These are phyloP conservation scores for Gautieria morchelliformis DNA, from an alignment of 768 basidiomycete genomes.

Conservation along the genomic window DNA sequence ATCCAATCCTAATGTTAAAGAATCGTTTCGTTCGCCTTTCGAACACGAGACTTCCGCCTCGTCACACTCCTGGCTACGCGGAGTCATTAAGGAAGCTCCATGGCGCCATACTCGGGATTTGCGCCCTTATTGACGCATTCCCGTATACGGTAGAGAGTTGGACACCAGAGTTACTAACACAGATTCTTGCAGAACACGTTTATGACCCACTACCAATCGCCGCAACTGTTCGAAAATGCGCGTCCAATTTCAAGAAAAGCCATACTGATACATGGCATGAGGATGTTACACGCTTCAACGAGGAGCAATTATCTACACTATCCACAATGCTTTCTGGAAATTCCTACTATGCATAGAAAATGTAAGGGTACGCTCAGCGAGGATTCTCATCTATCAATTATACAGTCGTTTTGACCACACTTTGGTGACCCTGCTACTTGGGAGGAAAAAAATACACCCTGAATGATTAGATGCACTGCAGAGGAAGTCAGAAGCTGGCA, in stretches of 20 bases:
- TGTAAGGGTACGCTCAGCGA: not conserved
- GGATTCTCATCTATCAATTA: not conserved
- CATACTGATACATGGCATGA: constrained; percentile 82
- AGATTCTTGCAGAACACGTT: constrained; percentile 69
- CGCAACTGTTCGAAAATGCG: constrained; percentile 72
- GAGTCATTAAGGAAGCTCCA: constrained; percentile 70
- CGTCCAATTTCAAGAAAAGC: constrained; percentile 70
- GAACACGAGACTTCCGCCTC: constrained; percentile 21
- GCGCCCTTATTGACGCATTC: constrained; percentile 87
- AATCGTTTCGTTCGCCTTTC: constrained; percentile 74
- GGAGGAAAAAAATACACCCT: no score
- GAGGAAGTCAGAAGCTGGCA: no score
- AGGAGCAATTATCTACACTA: constrained; percentile 74
- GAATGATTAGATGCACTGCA: no score
- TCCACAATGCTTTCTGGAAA: constrained; percentile 82
- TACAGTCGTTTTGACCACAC: no score
- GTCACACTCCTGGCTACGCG: constrained; percentile 36
- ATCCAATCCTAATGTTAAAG: constrained; percentile 38
- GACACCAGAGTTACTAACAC: constrained; percentile 80
- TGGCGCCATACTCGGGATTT: constrained; percentile 89
- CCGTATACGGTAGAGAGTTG: constrained; percentile 94
- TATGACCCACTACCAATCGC: constrained; percentile 87
- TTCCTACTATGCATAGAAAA: constrained; percentile 50
- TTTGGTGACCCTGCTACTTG: no score
- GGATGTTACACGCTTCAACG: constrained; percentile 76